Evolutionary conservation across 163 green algal genomes (phyloP), one percentile per base, ranked within the genome.

Genomic region (Botryococcus braunii): DNA sequence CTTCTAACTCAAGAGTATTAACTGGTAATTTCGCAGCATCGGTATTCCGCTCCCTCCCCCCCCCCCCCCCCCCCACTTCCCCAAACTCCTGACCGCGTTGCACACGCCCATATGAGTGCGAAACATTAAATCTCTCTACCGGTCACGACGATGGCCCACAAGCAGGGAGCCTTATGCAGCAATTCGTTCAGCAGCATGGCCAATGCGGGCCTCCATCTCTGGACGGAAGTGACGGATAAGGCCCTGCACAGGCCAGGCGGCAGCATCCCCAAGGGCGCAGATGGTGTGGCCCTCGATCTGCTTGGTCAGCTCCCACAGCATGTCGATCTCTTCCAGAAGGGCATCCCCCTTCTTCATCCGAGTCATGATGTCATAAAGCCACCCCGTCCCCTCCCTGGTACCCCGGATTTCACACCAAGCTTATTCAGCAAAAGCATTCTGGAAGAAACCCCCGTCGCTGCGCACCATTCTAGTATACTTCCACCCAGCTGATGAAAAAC

Each of bases 251-350:
- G 94, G 94, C 94, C 94, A 99, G 3, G 94, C 94, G 7, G 94
- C 94, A 47, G 94, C 94, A 72, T 99, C 94, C 4, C 94, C 94
- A 60, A 99, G 83, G 21, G 94, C 94, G 75, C 94, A 99, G 73
- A 99, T 99, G 49, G 94, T 98, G 85, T 99, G 94, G 5, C 94
- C 94, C 82, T 98, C 93, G 63, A 99, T 98, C 85, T 99, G 92
- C 89, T 98, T 98, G 67, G 94, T 98, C 39, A 99, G 72, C 87
- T 99, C 94, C 89, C 90, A 95, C 64, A 98, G 83, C 94, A 97
- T 98, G 79, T 99, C 94, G 55, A 99, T 98, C 84, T 99, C 94
- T 85, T 99, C 94, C 67, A 99, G 47, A 8, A 85, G 60, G 63
- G 92, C 88, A 69, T 96, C 83, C 38, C 91, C 90, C 86, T 93